phyloP scores from a whole-genome alignment of 495 filamentous ascomycete species.

The Parmelia sp. region DNA sequence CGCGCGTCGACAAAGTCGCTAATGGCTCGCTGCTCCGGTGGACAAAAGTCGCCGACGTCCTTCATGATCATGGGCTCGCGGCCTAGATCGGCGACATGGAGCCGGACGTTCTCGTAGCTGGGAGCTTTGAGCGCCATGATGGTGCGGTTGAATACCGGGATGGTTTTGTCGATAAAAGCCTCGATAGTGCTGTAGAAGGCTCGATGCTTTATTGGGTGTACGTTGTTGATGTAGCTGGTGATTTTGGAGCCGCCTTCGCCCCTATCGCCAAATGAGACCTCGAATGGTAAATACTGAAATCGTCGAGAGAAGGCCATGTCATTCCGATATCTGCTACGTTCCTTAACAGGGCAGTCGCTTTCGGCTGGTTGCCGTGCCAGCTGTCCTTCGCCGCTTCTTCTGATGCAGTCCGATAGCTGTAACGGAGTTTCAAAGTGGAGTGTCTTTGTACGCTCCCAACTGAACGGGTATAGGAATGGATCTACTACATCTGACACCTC shows the following conservation, averaged over 20 bases:
- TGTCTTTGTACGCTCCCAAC: slow-evolving; percentile 37
- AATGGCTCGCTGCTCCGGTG: slow-evolving; percentile 11
- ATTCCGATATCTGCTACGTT: slow-evolving; percentile 33
- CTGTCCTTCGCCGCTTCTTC: slow-evolving; percentile 29
- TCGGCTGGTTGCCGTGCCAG: slow-evolving; percentile 18
- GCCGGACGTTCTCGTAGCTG: slow-evolving; percentile 15
- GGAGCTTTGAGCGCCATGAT: slow-evolving; percentile 10
- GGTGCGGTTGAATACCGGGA: no score
- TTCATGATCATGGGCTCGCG: no score
- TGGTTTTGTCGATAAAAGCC: slow-evolving; percentile 30
- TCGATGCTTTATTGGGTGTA: slow-evolving; percentile 37
- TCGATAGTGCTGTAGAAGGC: slow-evolving; percentile 40
- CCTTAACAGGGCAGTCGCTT: slow-evolving; percentile 24
- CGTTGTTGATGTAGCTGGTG: slow-evolving; percentile 44
- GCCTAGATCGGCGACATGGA: no score
- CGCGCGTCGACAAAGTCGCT: slow-evolving; percentile 20
- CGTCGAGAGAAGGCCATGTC: slow-evolving; percentile 40
- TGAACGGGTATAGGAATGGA: slow-evolving; percentile 40
- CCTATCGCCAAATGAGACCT: slow-evolving; percentile 31
- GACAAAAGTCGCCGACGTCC: not conserved
- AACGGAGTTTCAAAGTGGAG: slow-evolving; percentile 28
- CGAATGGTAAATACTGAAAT: slow-evolving; percentile 39
- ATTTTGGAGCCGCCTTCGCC: slow-evolving; percentile 23
- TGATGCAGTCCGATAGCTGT: slow-evolving; percentile 28
- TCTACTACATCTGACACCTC: slow-evolving; percentile 35